Evolutionary conservation across 805 yeast genomes (phyloP), one percentile per base, ranked within the genome.

Genomic region (Kluyveromyces siamensis): DNA sequence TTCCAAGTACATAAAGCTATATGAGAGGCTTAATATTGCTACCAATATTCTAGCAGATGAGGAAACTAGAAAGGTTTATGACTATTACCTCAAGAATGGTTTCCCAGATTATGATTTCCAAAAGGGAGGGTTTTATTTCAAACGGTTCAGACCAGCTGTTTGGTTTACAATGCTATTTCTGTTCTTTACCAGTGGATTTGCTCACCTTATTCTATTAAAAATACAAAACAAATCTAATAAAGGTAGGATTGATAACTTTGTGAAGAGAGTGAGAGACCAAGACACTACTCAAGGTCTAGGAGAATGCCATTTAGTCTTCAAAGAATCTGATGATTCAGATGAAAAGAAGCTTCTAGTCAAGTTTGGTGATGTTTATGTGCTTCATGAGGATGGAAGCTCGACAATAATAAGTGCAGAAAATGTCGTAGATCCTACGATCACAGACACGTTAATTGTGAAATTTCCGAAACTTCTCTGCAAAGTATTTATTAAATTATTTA

Each of bases 101-200:
- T 91, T 93, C 68, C 98, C 99, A 7, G 73, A 75, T 52, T 87
- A 85, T 77, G 80, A 81, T 50, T 87, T 81, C 14, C 74, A 80
- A 18, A 87, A 79, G 53, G 70, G 70, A 52, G 69, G 70, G 2
- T 66, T 47, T 79, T 84, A 71, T 72, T 72, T 53, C 79, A 84
- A 63, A 62, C 78, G 60, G 75, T 65, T 88, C 73, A 74, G 77
- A 83, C 59, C 96, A 89, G 19, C 83, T 84, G 38, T 61, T 76
- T 33, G 55, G 74, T 10, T 80, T 44, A 77, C 85, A 0, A 38
- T 81, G 1, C 55, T 69, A 2, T 70, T 84, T 35, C 59, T 87
- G 27, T 77, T 71, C 48, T 36, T 79, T 0, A 54, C 84, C 10
- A 68, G 77, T 27, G 73, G 83, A 35, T 58, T 67, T 1, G 77